phyloP scores from a whole-genome alignment of 2,329 filamentous ascomycete genomes.

The Pleomassaria siparia region DNA sequence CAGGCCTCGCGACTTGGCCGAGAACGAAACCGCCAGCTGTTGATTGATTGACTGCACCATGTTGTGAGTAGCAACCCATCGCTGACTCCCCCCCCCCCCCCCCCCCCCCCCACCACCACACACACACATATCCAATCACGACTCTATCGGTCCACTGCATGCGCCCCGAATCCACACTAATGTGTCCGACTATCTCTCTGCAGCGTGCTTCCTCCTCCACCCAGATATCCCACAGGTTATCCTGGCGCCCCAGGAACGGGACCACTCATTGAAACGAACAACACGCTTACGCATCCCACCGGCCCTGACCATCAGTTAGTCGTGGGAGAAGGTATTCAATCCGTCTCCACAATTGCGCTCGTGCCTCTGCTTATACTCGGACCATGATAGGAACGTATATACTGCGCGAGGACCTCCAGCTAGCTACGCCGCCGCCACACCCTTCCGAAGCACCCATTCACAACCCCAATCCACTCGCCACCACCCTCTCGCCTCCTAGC shows the following conservation, averaged over 20 bases:
- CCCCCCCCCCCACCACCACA: too few relatives aligned
- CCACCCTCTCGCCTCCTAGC: slow-evolving; percentile 78
- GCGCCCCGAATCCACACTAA: slow-evolving; percentile 27
- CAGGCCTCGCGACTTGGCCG: slow-evolving; percentile 17
- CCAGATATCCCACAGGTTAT: slow-evolving; percentile 77
- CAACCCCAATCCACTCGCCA: slow-evolving; percentile 89
- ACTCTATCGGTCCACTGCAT: slow-evolving; percentile 15
- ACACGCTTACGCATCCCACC: slow-evolving; percentile 76
- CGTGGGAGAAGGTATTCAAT: slow-evolving; percentile 77
- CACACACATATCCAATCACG: slow-evolving; percentile 30
- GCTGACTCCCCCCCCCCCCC: slow-evolving; percentile 16
- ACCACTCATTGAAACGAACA: slow-evolving; percentile 91
- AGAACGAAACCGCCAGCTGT: slow-evolving; percentile 8
- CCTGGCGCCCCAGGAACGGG: slow-evolving; percentile 71
- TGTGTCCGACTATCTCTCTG: slow-evolving; percentile 4
- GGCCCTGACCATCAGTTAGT: slow-evolving; percentile 87
- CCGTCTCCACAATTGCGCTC: slow-evolving; percentile 2
- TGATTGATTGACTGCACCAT: slow-evolving; percentile 33
- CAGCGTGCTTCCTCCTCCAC: slow-evolving; percentile 75
- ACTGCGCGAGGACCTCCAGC: slow-evolving; percentile 84
- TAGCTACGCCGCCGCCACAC: slow-evolving; percentile 92
- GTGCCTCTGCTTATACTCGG: slow-evolving; percentile 23
- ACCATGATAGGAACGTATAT: slow-evolving; percentile 73
- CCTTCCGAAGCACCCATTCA: slow-evolving; percentile 86
- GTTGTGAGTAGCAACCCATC: slow-evolving; percentile 35